Evolutionary conservation across 2,329 filamentous ascomycete species (phyloP), one percentile per base, ranked within the genome.

Genomic region (Xylariales sp.): DNA sequence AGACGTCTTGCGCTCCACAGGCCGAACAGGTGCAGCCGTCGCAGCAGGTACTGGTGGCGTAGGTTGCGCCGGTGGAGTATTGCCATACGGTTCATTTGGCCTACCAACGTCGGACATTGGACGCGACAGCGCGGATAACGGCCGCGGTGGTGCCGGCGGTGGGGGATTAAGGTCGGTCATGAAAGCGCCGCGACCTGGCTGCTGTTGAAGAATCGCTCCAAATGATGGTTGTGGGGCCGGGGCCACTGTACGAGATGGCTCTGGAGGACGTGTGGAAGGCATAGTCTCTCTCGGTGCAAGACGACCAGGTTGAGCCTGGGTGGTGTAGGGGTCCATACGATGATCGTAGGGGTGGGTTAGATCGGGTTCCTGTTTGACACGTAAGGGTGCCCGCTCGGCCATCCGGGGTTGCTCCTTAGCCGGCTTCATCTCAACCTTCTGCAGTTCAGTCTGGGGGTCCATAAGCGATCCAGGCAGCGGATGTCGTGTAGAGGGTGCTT

Each of bases 1-100:
- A 11, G 78, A 81, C 6, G 72, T 80, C 62, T 82, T 82, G n/a
- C 73, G 69, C 49, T 76, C 73, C 3, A 62, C 57, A 3, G 68
- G 59, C 27, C 66, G 67, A 19, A 64, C 59, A 10, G 66, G 56
- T 5, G 61, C 50, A 29, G 72, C 56, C 28, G 68, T 59, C 20
- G 68, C 60, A 16, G 68, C 56, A 20, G 64, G 59, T 7, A 25
- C 20, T 11, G 39, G 39, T 28, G 64, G 64, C 3, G 64, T 62
- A n/a, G 55, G 54, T 38, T 63, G 66, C 14, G 57, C 48, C 48
- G 58, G 58, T 11, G 62, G 58, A 16, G 60, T 52, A 32, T 55
- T 28, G 21, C 14, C 55, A 42, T 60, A 64, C 11, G 56, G 53
- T 27, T 64, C 61, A 15, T 49, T 39, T 21, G 50, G 46, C 3